Percentiles rank a stretch among this genome's conserved stretches.
These are phyloP conservation scores for Ajuga chamaepitys DNA, from an alignment of 257 asterid species.

Conservation along the genomic window DNA sequence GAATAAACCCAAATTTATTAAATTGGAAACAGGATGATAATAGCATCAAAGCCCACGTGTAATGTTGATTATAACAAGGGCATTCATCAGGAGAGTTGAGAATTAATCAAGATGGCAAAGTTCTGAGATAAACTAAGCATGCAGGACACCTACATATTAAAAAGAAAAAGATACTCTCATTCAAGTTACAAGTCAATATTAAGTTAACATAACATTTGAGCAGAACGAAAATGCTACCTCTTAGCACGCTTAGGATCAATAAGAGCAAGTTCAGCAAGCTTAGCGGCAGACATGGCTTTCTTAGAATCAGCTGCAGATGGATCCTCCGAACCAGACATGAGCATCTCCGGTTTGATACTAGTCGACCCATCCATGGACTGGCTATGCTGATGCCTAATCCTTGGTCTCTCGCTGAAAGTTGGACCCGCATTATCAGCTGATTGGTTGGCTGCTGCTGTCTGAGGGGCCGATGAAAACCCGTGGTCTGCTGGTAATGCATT, in stretches of 20 bases:
- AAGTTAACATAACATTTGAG: not conserved
- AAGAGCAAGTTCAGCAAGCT: slow-evolving; percentile 95
- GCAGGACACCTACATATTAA: not conserved
- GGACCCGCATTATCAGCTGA: slow-evolving; percentile 28
- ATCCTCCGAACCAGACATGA: slow-evolving; percentile 68
- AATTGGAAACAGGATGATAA: no score
- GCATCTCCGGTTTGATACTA: slow-evolving; percentile 77
- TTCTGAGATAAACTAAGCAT: not conserved
- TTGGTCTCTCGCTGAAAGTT: slow-evolving; percentile 47
- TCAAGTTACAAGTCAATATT: not conserved
- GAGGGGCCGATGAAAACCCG: slow-evolving; percentile 33
- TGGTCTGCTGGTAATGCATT: slow-evolving; percentile 35
- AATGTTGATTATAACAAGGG: not conserved
- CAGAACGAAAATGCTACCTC: slow-evolving; percentile 40
- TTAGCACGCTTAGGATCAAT: slow-evolving; percentile 97
- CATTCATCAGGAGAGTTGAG: not conserved
- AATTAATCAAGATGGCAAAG: not conserved
- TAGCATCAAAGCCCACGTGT: not conserved
- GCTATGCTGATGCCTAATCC: slow-evolving; percentile 92
- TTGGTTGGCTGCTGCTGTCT: slow-evolving; percentile 17
- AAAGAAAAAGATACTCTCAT: not conserved
- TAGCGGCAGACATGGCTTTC: slow-evolving; percentile 91
- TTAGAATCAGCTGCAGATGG: slow-evolving; percentile 65
- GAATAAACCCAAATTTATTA: not conserved
- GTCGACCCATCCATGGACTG: slow-evolving; percentile 99